phyloP scores from a whole-genome alignment of 371 early-diverging fungal genomes.

The Capillidium heterosporum region DNA sequence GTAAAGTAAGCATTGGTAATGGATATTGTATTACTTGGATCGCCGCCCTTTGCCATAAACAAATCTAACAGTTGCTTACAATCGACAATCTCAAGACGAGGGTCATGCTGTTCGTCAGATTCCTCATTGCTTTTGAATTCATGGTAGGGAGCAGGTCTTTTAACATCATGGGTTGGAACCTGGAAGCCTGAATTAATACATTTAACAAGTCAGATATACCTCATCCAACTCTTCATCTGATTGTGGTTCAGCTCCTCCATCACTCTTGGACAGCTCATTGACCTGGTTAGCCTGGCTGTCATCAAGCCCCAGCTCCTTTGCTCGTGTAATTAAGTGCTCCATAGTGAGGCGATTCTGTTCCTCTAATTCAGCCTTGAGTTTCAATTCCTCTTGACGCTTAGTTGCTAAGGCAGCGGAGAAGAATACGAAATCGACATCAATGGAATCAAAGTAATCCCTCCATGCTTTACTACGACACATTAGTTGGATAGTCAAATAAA shows the following conservation, averaged over 20 bases:
- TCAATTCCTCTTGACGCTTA: constrained; percentile 20
- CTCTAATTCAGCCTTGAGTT: too few species aligned
- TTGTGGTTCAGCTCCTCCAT: too few species aligned
- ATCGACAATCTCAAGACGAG: neutral
- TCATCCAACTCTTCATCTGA: constrained; percentile 13
- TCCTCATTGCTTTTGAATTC: constrained; percentile 8
- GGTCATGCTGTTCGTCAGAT: constrained; percentile 7
- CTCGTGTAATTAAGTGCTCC: constrained; percentile 1
- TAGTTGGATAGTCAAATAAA: neutral
- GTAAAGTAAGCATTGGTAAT: too few species aligned
- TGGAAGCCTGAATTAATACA: too few species aligned
- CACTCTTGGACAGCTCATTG: neutral
- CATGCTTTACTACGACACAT: constrained; percentile 28
- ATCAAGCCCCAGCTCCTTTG: constrained; percentile 9
- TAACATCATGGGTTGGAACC: too few species aligned
- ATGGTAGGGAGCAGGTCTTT: neutral
- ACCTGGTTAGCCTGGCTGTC: neutral
- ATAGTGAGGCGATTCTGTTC: too few species aligned
- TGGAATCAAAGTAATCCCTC: constrained; percentile 75
- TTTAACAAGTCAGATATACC: neutral
- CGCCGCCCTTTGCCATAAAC: neutral
- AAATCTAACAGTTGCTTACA: neutral
- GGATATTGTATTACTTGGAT: neutral
- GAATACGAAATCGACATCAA: constrained; percentile 70
- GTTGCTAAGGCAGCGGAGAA: constrained; percentile 70